Base-by-base conservation (phyloP, 768 basidiomycete genomes). In the Podaxis rugospora region DNA sequence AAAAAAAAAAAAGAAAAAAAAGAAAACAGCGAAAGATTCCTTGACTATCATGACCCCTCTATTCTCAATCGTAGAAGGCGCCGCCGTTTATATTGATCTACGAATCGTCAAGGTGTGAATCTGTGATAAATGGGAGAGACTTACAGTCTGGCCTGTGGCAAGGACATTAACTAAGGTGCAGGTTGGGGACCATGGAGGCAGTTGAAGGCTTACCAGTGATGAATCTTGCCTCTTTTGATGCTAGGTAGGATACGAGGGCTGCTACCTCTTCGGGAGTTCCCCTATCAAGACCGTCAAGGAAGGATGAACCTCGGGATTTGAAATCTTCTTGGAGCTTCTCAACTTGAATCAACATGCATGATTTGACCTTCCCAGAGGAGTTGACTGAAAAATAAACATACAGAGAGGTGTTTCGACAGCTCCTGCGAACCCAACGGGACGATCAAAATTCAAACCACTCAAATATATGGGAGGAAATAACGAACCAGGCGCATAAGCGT, bases 401-500 rank as follows among this genome's bases (percentile, higher is more conserved):
- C 61, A 21, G 28, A 62, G 25, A 16, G 50, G 27, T 1, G 62
- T 65, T 49, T 62, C 32, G 28, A 53, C 42, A 5, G 51, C 4
- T 5, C 59, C 59, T 60, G 27, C 5, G 11, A 37, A 14, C 11
- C 6, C 35, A 27, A 21, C 2, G 18, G 11, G 28, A 21, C 1
- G 4, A 27, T 42, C 27, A 42, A 3, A 21, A 5, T 32, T 9
- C 32, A 9, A 39, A 54, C 5, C 10, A 14, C 6, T 23, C 36
- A 37, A 37, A 39, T 37, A 13, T 6, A 39, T 10, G 9, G n/a
- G 32, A 21, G 28, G n/a, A 11, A 39, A 39, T 9, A 37, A 44
- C 55, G 10, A 46, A 62, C 78, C 75, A n/a, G 76, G 75, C 10
- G 75, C 74, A 58, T 79, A 78, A 2, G 76, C 72, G 36, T 81